A percentile compares a stretch with the other conserved stretches of the same genome.
Conservation (phyloP, 306 rosid genomes). For the Quillaja saponaria region DNA sequence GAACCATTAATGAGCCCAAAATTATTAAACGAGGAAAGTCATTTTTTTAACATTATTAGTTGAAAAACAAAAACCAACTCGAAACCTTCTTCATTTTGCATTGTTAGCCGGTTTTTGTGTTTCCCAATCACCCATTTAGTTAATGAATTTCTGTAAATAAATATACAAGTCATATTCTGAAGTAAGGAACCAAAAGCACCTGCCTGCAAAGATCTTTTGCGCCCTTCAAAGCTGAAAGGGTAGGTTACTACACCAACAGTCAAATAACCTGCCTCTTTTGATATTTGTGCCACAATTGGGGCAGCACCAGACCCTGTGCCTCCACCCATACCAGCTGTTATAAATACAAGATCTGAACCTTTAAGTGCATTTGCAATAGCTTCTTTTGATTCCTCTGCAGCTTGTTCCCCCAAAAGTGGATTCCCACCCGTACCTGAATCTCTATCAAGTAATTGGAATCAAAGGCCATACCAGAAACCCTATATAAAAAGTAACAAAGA, state of each 20-base stretch:
- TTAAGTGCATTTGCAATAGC: conserved; percentile 78
- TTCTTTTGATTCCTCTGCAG: conserved; percentile 96
- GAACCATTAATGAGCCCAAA: no score
- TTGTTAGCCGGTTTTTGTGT: no score
- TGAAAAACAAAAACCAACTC: no score
- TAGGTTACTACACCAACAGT: conserved; percentile 98
- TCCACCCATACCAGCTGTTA: conserved; percentile 99
- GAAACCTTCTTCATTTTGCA: no score
- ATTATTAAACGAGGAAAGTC: no score
- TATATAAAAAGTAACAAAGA: background rate
- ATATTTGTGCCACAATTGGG: conserved; percentile 92
- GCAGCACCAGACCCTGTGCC: conserved; percentile 99
- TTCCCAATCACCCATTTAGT: no score
- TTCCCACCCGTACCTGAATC: conserved; percentile 98
- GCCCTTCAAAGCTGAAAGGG: conserved; percentile 96
- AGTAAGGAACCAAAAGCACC: conserved; percentile 47
- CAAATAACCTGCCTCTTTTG: conserved; percentile 93
- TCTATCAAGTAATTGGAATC: conserved; percentile 44
- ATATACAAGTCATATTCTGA: background rate
- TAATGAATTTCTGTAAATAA: background rate
- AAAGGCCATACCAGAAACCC: conserved; percentile 25
- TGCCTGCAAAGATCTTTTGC: conserved; percentile 97
- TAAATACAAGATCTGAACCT: conserved; percentile 96
- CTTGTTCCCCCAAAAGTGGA: conserved; percentile 97
- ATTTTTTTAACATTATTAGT: no score